phyloP scores from a whole-genome alignment of 768 basidiomycete species.

The Kwoniella bestiolae region DNA sequence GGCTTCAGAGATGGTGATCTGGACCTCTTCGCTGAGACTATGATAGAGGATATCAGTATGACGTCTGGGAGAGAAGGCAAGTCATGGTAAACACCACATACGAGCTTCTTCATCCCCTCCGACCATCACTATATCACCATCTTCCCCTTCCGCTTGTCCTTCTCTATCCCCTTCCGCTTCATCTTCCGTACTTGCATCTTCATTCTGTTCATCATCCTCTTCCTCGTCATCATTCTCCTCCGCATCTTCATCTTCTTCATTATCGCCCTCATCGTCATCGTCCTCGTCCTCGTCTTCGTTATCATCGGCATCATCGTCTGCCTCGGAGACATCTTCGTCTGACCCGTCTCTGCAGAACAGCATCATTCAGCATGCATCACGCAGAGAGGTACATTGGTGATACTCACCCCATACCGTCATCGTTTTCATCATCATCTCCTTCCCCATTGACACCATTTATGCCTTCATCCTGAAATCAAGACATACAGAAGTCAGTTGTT shows the following conservation, averaged over 20 bases:
- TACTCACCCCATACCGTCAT: slow-evolving; percentile 48
- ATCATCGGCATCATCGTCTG: slow-evolving; percentile 1
- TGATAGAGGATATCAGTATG: too few species aligned
- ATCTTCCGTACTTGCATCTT: slow-evolving; percentile 22
- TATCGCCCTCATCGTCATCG: slow-evolving; percentile 34
- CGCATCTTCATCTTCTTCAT: slow-evolving; percentile 53
- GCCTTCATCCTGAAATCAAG: slow-evolving; percentile 60
- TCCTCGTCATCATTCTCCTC: not conserved
- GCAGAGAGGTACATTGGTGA: not conserved
- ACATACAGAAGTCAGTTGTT: not conserved
- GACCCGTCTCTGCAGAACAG: slow-evolving; percentile 10
- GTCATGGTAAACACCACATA: too few species aligned
- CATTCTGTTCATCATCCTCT: slow-evolving; percentile 19
- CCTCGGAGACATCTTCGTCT: slow-evolving; percentile 23
- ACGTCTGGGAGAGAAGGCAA: too few species aligned
- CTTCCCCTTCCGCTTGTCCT: slow-evolving; percentile 37
- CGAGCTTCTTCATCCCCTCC: slow-evolving; percentile 36
- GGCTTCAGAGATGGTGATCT: slow-evolving; percentile 8
- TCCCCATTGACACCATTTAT: slow-evolving; percentile 63
- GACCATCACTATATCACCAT: slow-evolving; percentile 31
- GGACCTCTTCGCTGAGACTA: slow-evolving; percentile 5
- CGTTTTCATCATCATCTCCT: slow-evolving; percentile 60
- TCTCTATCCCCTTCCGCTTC: slow-evolving; percentile 61
- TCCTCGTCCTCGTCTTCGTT: slow-evolving; percentile 31
- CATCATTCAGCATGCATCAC: not conserved